Conservation (phyloP, 2,329 filamentous ascomycete species). For the Cytospora piceae region DNA sequence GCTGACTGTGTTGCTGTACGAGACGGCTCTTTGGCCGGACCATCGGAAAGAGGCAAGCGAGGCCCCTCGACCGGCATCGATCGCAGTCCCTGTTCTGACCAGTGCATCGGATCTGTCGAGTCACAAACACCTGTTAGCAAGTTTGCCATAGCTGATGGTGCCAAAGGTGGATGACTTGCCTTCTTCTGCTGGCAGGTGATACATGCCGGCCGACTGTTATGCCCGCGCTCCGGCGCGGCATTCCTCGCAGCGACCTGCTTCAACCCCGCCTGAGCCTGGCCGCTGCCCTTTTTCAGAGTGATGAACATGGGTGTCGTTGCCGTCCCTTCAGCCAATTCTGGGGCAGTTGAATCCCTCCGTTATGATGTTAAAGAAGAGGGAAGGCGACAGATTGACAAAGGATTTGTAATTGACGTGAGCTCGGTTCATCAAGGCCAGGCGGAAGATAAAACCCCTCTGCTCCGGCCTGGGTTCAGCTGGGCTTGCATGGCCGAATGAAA, state of each 20-base stretch:
- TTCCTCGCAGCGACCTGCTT: not conserved
- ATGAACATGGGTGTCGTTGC: not conserved
- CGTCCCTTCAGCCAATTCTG: not conserved
- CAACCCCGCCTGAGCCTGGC: not conserved
- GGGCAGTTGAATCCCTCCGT: not conserved
- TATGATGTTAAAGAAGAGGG: not conserved
- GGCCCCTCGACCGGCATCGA: conserved; percentile 9
- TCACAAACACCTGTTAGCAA: not conserved
- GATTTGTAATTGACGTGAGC: not conserved
- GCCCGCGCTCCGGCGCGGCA: not conserved
- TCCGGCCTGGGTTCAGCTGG: too few species aligned
- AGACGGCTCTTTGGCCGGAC: not conserved
- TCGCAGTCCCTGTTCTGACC: conserved; percentile 9
- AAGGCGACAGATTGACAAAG: not conserved
- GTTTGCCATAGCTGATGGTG: not conserved
- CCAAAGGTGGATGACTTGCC: not conserved
- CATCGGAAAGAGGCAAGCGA: conserved; percentile 1
- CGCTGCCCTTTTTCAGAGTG: not conserved
- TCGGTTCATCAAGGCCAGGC: too few species aligned
- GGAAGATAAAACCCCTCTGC: too few species aligned
- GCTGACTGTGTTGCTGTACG: not conserved
- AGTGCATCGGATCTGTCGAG: conserved; percentile 7
- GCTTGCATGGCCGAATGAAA: too few species aligned
- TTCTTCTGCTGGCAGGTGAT: conserved; percentile 2
- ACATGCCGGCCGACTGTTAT: not conserved